A percentile compares a stretch with the other conserved stretches of the same genome.
Evolutionary conservation across 164 flowering plant genomes (phyloP).

Genomic region (Sedum album): DNA sequence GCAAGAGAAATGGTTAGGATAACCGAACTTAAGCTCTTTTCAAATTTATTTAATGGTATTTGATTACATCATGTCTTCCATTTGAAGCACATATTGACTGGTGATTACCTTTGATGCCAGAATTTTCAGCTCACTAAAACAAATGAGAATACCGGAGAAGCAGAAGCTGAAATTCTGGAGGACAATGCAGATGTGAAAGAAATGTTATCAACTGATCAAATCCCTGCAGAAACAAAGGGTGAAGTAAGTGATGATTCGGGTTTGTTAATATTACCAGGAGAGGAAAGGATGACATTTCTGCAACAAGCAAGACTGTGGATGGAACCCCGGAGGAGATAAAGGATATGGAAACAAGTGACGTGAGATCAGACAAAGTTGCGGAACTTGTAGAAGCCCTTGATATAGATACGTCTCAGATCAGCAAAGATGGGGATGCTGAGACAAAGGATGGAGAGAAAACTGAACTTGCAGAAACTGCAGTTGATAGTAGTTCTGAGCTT

Average conservation of each 20-base stretch:
- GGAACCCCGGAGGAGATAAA: neutral
- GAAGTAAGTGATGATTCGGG: neutral
- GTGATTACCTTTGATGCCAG: neutral
- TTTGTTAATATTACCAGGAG: neutral
- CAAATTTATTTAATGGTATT: neutral
- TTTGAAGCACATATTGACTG: neutral
- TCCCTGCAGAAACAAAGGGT: neutral
- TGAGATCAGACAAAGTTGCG: neutral
- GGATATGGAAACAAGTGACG: neutral
- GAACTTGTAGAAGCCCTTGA: neutral
- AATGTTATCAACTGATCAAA: neutral
- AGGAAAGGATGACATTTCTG: neutral
- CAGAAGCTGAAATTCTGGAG: neutral
- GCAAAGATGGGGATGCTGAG: neutral
- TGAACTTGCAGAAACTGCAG: neutral
- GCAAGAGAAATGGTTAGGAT: conserved; percentile 1
- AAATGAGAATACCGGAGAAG: neutral
- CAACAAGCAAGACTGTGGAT: neutral
- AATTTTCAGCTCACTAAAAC: neutral
- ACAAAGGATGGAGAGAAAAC: neutral
- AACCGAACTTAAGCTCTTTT: neutral
- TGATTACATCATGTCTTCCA: neutral
- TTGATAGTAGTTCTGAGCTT: neutral
- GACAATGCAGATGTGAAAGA: neutral
- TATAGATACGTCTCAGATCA: neutral